A percentile compares a stretch with the other conserved stretches of the same genome.
Evolutionary conservation across 2,329 filamentous ascomycete species (phyloP).

Genomic region (Trichoderma brevicompactum): DNA sequence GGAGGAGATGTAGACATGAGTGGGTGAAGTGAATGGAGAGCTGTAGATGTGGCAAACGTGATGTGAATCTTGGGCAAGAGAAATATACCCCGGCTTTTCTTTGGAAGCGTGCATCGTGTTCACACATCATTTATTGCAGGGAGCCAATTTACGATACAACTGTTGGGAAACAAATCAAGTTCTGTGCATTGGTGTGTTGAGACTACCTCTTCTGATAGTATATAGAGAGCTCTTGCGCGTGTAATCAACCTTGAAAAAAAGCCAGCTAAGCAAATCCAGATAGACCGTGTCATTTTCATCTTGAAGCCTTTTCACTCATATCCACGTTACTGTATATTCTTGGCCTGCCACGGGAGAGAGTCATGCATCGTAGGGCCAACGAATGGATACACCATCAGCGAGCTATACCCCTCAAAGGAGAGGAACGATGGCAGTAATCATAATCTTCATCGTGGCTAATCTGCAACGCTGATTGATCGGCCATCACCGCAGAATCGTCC

Average conservation of each 20-base stretch:
- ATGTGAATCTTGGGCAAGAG: not conserved
- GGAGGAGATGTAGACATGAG: slow-evolving; percentile 51
- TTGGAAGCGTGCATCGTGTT: not conserved
- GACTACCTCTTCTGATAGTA: not conserved
- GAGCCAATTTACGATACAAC: not conserved
- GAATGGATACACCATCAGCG: not conserved
- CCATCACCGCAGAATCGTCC: slow-evolving; percentile 28
- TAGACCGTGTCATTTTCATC: not conserved
- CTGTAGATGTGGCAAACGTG: not conserved
- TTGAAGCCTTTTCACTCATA: not conserved
- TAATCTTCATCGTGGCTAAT: slow-evolving; percentile 32
- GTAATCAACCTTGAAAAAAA: not conserved
- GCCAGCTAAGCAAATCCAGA: not conserved
- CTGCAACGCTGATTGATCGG: slow-evolving; percentile 31
- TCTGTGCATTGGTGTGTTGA: not conserved
- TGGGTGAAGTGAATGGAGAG: slow-evolving; percentile 28
- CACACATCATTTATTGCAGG: not conserved
- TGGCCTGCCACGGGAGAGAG: not conserved
- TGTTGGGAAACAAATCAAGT: not conserved
- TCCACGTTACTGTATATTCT: not conserved
- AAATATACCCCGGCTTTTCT: slow-evolving; percentile 22
- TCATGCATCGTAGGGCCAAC: too few species aligned
- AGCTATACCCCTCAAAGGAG: slow-evolving; percentile 13
- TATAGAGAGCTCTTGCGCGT: not conserved
- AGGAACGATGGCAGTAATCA: not conserved